A percentile compares a stretch with the other conserved stretches of the same genome.
Conservation (phyloP, 495 filamentous ascomycete genomes). For the Lophium mytilinum region DNA sequence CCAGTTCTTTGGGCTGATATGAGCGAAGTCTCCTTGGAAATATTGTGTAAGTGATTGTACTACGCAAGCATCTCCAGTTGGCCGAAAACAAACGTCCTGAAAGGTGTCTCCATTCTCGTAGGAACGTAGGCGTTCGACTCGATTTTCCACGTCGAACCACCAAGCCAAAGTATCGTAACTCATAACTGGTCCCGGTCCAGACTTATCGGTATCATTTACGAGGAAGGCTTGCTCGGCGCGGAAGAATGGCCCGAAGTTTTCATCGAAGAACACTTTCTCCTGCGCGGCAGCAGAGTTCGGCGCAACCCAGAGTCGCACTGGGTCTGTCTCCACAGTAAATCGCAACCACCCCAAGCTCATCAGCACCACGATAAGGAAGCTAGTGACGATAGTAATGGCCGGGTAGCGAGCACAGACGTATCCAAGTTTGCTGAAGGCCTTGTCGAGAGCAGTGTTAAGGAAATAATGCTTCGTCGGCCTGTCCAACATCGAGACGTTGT, state of each 20-base stretch:
- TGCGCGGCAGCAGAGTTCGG: constrained; percentile 82
- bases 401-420: constrained; percentile 75
- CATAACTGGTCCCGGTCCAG: constrained; percentile 63
- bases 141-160: constrained; percentile 89
- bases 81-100: constrained; percentile 88
- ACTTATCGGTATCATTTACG: constrained; percentile 69
- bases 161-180: constrained; percentile 80
- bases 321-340: constrained; percentile 80
- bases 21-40: constrained; percentile 59
- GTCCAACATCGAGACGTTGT: constrained; percentile 61
- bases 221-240: constrained; percentile 89
- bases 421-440: constrained; percentile 76
- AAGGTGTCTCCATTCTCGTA: constrained; percentile 53
- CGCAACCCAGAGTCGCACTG: constrained; percentile 90
- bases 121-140: constrained; percentile 62
- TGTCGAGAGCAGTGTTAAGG: constrained; percentile 70
- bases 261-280: constrained; percentile 91
- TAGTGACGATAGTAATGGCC: constrained; percentile 65
- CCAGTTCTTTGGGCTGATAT: constrained; percentile 61
- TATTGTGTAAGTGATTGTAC: constrained; percentile 85
- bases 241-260: constrained; percentile 93
- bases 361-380: constrained; percentile 60
- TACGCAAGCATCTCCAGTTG: constrained; percentile 81
- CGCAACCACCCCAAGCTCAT: constrained; percentile 80
- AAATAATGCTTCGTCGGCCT: constrained; percentile 63